phyloP scores from a whole-genome alignment of 768 basidiomycete species.

The Kwoniella dendrophila region DNA sequence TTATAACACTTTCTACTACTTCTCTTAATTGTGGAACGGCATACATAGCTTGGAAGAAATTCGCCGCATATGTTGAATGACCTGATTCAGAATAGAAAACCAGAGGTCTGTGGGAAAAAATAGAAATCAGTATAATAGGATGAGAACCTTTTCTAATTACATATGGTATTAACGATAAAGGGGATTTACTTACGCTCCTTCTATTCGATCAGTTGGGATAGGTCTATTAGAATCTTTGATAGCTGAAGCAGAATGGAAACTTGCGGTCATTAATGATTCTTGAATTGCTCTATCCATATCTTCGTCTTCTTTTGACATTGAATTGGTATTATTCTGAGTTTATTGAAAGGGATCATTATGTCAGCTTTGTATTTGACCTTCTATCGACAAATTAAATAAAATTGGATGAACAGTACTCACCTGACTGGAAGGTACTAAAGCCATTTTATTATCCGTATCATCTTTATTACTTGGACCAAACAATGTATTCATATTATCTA shows the following conservation, averaged over 20 bases:
- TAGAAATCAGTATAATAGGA: not conserved
- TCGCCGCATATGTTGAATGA: constrained; percentile 37
- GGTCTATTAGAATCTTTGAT: constrained; percentile 30
- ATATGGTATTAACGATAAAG: not conserved
- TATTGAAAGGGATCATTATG: not conserved
- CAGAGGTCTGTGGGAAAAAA: constrained; percentile 30
- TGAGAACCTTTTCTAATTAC: not conserved
- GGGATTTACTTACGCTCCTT: constrained; percentile 50
- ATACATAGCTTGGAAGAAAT: constrained; percentile 38
- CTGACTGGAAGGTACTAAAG: constrained; percentile 25
- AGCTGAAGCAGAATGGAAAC: constrained; percentile 46
- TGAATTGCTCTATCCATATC: constrained; percentile 49
- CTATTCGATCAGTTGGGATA: constrained; percentile 8
- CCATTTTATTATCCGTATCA: constrained; percentile 38
- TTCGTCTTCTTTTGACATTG: constrained; percentile 38
- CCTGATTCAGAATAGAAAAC: constrained; percentile 38
- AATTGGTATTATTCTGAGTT: constrained; percentile 14
- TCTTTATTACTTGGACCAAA: constrained; percentile 48
- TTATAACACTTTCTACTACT: constrained; percentile 13
- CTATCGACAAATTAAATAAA: too few species aligned
- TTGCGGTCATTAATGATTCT: constrained; percentile 52
- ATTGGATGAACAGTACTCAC: constrained; percentile 23
- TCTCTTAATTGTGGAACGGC: constrained; percentile 45
- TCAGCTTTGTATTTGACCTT: too few species aligned
- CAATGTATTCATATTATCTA: constrained; percentile 15